These are phyloP conservation scores for Pythium brachiatum DNA, from an alignment of 352 stramenopile genomes.

Conservation along the genomic window DNA sequence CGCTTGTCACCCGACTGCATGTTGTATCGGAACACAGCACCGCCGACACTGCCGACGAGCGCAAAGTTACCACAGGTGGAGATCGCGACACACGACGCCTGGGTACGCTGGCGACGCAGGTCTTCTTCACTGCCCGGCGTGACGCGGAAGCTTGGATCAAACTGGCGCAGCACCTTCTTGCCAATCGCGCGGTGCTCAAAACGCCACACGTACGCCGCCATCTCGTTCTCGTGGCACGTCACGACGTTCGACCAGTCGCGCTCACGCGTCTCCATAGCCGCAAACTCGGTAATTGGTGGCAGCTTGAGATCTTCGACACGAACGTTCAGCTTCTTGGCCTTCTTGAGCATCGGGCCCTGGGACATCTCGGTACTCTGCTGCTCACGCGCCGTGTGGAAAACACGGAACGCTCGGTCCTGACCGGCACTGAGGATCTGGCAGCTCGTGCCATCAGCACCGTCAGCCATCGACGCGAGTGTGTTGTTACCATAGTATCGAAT, in stretches of 20 bases:
- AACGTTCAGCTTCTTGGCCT: slow-evolving; percentile 86
- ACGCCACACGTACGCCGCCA: slow-evolving; percentile 94
- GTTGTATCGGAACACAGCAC: slow-evolving; percentile 95
- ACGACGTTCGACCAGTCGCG: slow-evolving; percentile 94
- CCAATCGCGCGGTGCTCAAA: slow-evolving; percentile 91
- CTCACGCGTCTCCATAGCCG: slow-evolving; percentile 85
- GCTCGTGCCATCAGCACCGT: slow-evolving; percentile 80
- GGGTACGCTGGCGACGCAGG: slow-evolving; percentile 57
- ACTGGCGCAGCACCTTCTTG: slow-evolving; percentile 90
- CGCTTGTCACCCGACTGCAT: slow-evolving; percentile 92
- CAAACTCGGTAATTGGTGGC: slow-evolving; percentile 90
- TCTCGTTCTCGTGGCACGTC: slow-evolving; percentile 93
- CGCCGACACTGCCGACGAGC: slow-evolving; percentile 90
- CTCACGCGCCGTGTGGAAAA: slow-evolving; percentile 90
- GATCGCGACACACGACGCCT: slow-evolving; percentile 71
- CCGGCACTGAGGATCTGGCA: slow-evolving; percentile 91
- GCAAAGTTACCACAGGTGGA: slow-evolving; percentile 94
- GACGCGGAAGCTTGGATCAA: slow-evolving; percentile 71
- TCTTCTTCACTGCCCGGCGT: slow-evolving; percentile 58
- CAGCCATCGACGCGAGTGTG: slow-evolving; percentile 79
- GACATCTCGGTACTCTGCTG: slow-evolving; percentile 90
- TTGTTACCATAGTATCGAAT: slow-evolving; percentile 92
- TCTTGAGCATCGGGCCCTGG: slow-evolving; percentile 90
- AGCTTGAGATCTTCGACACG: slow-evolving; percentile 88
- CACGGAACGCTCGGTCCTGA: slow-evolving; percentile 87